Evolutionary conservation across 169 alveolate species (phyloP).

Genomic region (Plasmodium yoelii): DNA sequence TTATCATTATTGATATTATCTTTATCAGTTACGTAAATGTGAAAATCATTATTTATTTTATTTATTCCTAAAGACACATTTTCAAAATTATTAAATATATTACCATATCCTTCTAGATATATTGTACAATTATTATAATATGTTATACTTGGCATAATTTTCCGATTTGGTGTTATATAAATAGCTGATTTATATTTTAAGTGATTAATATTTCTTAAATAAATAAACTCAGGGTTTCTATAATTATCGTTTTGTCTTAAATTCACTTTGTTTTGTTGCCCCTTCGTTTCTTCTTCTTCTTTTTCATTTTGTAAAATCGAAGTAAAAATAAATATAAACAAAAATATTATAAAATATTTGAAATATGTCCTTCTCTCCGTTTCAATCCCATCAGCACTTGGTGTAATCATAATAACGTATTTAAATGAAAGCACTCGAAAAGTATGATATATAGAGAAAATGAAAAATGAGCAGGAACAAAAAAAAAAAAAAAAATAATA

Average conservation of each 20-base stretch:
- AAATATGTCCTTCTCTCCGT: slow-evolving; percentile 54
- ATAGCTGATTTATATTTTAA: slow-evolving; percentile 64
- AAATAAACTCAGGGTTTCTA: slow-evolving; percentile 35
- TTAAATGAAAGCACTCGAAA: neutral
- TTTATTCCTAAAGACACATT: slow-evolving; percentile 38
- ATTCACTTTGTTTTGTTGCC: slow-evolving; percentile 33
- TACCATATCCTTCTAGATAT: slow-evolving; percentile 68
- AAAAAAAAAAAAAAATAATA: no score
- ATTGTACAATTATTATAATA: slow-evolving; percentile 20
- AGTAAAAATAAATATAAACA: slow-evolving; percentile 45
- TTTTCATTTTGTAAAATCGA: slow-evolving; percentile 38
- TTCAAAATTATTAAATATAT: slow-evolving; percentile 49
- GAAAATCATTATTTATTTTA: slow-evolving; percentile 35
- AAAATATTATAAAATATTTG: slow-evolving; percentile 61
- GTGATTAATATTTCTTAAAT: slow-evolving; percentile 47
- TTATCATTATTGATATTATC: slow-evolving; percentile 2
- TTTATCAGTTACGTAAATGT: slow-evolving; percentile 27
- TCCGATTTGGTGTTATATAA: slow-evolving; percentile 73
- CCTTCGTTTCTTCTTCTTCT: slow-evolving; percentile 67
- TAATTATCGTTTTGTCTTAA: slow-evolving; percentile 68
- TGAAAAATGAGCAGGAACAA: neutral
- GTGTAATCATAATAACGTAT: slow-evolving; percentile 40
- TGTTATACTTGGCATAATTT: slow-evolving; percentile 53
- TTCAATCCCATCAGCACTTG: slow-evolving; percentile 37
- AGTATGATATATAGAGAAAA: neutral